A percentile compares a stretch with the other conserved stretches of the same genome.
Conservation (phyloP, 331 rosid species). For the Quercus phellos region DNA sequence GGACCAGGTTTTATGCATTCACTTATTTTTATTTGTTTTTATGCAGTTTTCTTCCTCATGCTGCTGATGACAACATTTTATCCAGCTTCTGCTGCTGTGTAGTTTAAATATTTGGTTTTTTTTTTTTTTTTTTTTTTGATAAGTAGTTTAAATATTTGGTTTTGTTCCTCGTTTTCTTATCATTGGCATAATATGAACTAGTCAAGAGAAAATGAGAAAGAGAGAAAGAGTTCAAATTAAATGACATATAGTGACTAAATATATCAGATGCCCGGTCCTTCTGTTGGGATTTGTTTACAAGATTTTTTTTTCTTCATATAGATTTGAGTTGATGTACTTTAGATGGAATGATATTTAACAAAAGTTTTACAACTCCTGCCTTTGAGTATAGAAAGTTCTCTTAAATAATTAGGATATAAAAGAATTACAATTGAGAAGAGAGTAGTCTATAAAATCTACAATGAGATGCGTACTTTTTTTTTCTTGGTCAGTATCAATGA, state of each 20-base stretch:
- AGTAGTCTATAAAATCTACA: too few species aligned
- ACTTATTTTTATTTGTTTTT: background rate
- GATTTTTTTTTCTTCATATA: background rate
- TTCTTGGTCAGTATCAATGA: too few species aligned
- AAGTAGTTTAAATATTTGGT: background rate
- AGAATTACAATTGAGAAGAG: too few species aligned
- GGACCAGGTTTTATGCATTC: slow-evolving; percentile 56
- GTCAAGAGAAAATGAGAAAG: background rate
- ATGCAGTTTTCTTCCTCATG: background rate
- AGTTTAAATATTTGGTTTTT: background rate
- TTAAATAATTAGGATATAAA: too few species aligned
- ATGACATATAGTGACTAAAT: background rate
- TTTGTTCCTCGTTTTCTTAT: background rate
- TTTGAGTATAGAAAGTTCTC: too few species aligned
- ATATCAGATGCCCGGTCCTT: background rate
- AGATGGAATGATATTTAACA: background rate
- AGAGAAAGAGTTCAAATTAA: background rate
- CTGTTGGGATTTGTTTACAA: background rate
- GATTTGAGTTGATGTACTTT: background rate
- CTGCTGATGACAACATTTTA: background rate
- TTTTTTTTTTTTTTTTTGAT: too few species aligned
- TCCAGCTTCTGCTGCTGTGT: background rate
- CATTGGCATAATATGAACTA: slow-evolving; percentile 5
- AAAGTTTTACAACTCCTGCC: background rate
- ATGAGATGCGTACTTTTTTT: too few species aligned